Evolutionary conservation across 164 flowering plant species (phyloP).

Genomic region (Aristolochia contorta): DNA sequence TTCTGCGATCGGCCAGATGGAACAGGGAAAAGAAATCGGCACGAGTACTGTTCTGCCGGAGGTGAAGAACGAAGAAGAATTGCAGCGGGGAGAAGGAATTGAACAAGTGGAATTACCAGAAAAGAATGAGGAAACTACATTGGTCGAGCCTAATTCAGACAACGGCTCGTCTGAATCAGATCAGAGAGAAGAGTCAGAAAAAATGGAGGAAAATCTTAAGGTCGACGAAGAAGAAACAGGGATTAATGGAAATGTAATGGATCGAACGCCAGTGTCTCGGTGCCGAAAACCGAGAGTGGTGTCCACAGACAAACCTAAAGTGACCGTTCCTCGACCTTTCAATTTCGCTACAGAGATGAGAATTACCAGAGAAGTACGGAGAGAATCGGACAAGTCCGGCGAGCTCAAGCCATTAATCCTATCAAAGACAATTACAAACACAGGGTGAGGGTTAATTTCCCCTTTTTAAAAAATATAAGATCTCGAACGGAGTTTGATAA

Average conservation of each 20-base stretch:
- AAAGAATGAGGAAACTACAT: no score
- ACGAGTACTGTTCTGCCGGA: no score
- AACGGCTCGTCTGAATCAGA: background rate
- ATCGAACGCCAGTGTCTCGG: background rate
- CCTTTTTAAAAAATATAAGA: no score
- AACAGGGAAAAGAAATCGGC: no score
- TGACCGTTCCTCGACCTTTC: slow-evolving; percentile 20
- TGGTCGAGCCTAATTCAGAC: background rate
- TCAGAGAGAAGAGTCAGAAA: background rate
- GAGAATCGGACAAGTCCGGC: background rate
- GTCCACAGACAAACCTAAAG: slow-evolving; percentile 6
- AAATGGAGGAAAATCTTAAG: background rate
- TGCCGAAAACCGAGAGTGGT: slow-evolving; percentile 8
- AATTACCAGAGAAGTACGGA: slow-evolving; percentile 9
- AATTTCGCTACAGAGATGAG: slow-evolving; percentile 19
- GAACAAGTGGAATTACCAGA: no score
- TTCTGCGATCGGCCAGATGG: no score
- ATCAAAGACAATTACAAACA: slow-evolving; percentile 11
- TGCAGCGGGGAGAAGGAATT: no score
- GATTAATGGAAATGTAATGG: background rate
- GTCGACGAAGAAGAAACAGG: no score
- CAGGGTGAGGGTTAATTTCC: no score
- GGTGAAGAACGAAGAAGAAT: no score
- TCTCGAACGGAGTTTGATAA: no score
- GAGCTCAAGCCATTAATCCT: background rate